Evolutionary conservation across 75 land plant genomes (phyloP).

Genomic region (Pinus albicaulis): DNA sequence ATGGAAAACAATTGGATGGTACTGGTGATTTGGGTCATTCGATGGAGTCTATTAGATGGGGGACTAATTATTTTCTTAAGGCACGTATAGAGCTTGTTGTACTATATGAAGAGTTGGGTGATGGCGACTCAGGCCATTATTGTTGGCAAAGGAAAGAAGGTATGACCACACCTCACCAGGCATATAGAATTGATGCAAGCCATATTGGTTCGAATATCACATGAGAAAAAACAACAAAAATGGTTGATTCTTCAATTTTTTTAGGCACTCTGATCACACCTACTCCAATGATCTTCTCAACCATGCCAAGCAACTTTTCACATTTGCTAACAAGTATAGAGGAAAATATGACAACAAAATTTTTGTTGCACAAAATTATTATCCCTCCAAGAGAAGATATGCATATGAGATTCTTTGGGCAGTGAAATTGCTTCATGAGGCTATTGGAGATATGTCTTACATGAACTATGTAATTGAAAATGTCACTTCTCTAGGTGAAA

Average conservation of each 20-base stretch:
- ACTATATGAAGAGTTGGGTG: slow-evolving; percentile 64
- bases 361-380: slow-evolving; percentile 21
- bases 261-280: slow-evolving; percentile 27
- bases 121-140: slow-evolving; percentile 46
- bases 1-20: slow-evolving; percentile 23
- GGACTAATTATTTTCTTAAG: slow-evolving; percentile 55
- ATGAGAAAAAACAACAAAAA: slow-evolving; percentile 65
- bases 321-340: slow-evolving; percentile 41
- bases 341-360: slow-evolving; percentile 46
- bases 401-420: slow-evolving; percentile 76
- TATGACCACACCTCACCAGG: slow-evolving; percentile 50
- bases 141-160: slow-evolving; percentile 75
- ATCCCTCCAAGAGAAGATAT: slow-evolving; percentile 35
- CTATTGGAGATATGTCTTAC: slow-evolving; percentile 44
- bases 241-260: slow-evolving; percentile 62
- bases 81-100: slow-evolving; percentile 63
- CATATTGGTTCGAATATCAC: slow-evolving; percentile 62
- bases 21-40: slow-evolving; percentile 44
- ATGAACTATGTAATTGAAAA: slow-evolving; percentile 52
- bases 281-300: slow-evolving; percentile 39
- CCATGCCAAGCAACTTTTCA: slow-evolving; percentile 50
- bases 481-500: slow-evolving; percentile 52
- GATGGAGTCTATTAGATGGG: slow-evolving; percentile 41
- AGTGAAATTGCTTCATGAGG: slow-evolving; percentile 66
- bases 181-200: slow-evolving; percentile 41